Evolutionary conservation across 768 basidiomycete species (phyloP), one percentile per base, ranked within the genome.

Genomic region (Calocybe indica): DNA sequence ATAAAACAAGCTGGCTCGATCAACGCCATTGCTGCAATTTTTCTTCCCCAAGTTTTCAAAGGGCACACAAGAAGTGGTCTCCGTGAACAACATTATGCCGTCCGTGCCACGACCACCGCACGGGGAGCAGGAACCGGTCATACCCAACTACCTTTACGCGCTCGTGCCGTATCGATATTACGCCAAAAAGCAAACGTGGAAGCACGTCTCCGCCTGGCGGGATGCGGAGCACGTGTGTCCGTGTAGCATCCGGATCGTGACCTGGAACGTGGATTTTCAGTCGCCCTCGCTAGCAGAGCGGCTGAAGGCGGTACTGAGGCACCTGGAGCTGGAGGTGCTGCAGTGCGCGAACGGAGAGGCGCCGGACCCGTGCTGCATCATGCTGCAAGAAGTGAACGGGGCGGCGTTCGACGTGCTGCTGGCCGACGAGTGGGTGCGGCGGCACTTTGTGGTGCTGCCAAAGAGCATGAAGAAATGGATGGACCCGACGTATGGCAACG

Each of bases 251-350:
- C 70, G 70, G 47, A 60, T 90, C 42, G 61, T 89, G 51, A 80
- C 84, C 29, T 90, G 87, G 87, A 89, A 90, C 62, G 55, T 89
- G 46, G 77, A 84, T 57, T 80, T 75, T 58, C 52, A 58, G 36
- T 63, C 64, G 11, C 53, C 59, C 0, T 54, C 67, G 36, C 58
- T 56, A 7, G 65, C 64, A 37, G 67, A 67, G 47, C 78, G 87
- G 6, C 67, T 84, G 32, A 51, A 48, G 0, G 61, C 69, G 3
- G 73, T 72, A 12, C 67, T 89, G 48, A 65, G 73, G 10, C 71
- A 86, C 58, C 70, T 88, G 52, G 74, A 78, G 56, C 59, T 65
- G 32, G 70, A 75, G 2, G 71, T 82, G 3, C 71, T 88, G 52
- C 54, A 58, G 41, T 77, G 76, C 58, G 63, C 68, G 51, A 58